phyloP scores from a whole-genome alignment of 176 grass and related monocot species.

The Aegilops speltoides region DNA sequence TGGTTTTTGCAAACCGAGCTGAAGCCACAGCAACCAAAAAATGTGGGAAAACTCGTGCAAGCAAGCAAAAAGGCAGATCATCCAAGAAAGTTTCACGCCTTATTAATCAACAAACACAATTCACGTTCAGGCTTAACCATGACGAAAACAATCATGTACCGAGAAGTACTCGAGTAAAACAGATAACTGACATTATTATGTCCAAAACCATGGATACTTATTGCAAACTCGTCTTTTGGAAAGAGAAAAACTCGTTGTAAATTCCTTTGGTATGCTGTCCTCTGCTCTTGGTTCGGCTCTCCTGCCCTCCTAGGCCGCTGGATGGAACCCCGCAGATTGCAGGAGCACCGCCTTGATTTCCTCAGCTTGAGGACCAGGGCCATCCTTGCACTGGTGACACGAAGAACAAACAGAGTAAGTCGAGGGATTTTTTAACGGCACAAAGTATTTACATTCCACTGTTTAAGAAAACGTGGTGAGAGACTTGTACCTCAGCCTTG shows the following conservation, averaged over 20 bases:
- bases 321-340: slow-evolving; percentile 64
- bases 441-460: not conserved
- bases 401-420: slow-evolving; percentile 2
- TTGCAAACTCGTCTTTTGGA: not conserved
- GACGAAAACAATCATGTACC: slow-evolving; percentile 11
- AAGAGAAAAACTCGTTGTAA: not conserved
- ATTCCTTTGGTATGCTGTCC: slow-evolving; percentile 20
- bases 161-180: not conserved
- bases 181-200: slow-evolving; percentile 21
- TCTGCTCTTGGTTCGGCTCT: not conserved
- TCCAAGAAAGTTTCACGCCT: not conserved
- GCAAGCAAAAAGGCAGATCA: not conserved
- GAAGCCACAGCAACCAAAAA: not conserved
- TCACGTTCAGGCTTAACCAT: slow-evolving; percentile 14
- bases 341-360: slow-evolving; percentile 89
- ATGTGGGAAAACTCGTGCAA: not conserved
- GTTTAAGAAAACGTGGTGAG: not conserved
- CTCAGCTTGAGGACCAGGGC: slow-evolving; percentile 60
- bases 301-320: slow-evolving; percentile 28
- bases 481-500: slow-evolving; percentile 71
- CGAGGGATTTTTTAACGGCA: not conserved
- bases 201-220: not conserved
- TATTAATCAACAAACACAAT: not conserved
- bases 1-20: not conserved
- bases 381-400: slow-evolving; percentile 81